Conservation (phyloP, 192 early-diverging fungal species). For the Phlyctochytrium arcticum region DNA sequence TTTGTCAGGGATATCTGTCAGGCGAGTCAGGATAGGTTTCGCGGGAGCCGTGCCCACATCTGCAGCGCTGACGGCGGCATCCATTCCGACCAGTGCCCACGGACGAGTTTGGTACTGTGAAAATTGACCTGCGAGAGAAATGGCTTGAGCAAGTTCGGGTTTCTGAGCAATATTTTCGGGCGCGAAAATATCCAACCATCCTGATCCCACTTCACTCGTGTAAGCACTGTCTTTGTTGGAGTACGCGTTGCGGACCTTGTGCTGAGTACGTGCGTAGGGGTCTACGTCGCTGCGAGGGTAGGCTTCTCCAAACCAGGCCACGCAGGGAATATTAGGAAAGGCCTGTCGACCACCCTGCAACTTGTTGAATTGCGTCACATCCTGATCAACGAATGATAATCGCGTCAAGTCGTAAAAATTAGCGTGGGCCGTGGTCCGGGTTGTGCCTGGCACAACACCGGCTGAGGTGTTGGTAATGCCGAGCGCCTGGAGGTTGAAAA, state of each 20-base stretch:
- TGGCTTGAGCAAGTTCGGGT: background rate
- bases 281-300: constrained; percentile 20
- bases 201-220: constrained; percentile 12
- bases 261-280: constrained; percentile 7
- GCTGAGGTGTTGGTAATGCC: constrained; percentile 3
- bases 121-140: constrained; percentile 1
- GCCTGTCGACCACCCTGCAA: background rate
- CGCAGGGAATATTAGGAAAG: constrained; percentile 23
- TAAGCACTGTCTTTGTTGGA: constrained; percentile 30
- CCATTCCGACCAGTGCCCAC: constrained; percentile 24
- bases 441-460: constrained; percentile 3
- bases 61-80: background rate
- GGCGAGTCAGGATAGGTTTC: background rate
- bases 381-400: background rate
- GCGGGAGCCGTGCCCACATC: constrained; percentile 8
- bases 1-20: constrained; percentile 7
- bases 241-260: constrained; percentile 11
- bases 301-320: constrained; percentile 41
- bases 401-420: constrained; percentile 20
- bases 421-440: background rate
- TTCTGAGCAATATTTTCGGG: constrained; percentile 4
- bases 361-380: background rate
- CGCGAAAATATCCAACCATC: constrained; percentile 32
- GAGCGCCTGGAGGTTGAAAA: constrained; percentile 20
- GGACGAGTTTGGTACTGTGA: constrained; percentile 23